phyloP scores from a whole-genome alignment of 1,139 yeast species.

The Taphrina pruni region DNA sequence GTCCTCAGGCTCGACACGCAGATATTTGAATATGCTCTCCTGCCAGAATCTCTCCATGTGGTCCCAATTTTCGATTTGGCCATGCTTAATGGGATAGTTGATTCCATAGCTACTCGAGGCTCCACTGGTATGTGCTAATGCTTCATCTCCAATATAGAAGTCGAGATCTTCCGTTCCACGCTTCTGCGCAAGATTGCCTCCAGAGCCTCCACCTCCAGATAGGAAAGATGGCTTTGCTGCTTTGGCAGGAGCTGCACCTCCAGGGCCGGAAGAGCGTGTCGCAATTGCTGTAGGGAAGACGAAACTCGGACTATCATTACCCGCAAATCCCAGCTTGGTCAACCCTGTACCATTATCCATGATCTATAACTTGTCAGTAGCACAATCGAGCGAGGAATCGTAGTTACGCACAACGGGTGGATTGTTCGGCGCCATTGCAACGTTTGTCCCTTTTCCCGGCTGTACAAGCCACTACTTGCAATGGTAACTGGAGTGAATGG shows the following conservation, averaged over 20 bases:
- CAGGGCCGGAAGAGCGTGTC: conserved; percentile 61
- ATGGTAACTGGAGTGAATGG: too few species aligned
- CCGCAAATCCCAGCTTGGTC: conserved; percentile 97
- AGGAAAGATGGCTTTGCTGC: conserved; percentile 51
- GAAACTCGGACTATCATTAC: conserved; percentile 96
- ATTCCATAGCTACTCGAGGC: conserved; percentile 62
- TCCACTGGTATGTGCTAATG: conserved; percentile 85
- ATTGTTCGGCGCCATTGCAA: conserved; percentile 29
- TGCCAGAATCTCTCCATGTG: conserved; percentile 99
- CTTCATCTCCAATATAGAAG: conserved; percentile 95
- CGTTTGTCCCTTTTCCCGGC: neutral
- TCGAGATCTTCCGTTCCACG: conserved; percentile 95
- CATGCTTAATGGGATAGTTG: conserved; percentile 92
- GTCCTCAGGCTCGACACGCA: conserved; percentile 98
- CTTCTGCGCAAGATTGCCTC: conserved; percentile 63
- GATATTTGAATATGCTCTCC: conserved; percentile 89
- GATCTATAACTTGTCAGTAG: conserved; percentile 24
- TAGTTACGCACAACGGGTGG: conserved; percentile 94
- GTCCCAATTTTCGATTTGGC: conserved; percentile 99
- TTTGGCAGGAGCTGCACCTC: conserved; percentile 46
- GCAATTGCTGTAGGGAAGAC: conserved; percentile 98
- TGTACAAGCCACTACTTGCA: too few species aligned
- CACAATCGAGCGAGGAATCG: neutral
- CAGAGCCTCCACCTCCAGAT: conserved; percentile 43
- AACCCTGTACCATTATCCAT: conserved; percentile 86